Percentiles rank a stretch among this genome's conserved stretches.
phyloP scores from a whole-genome alignment of 2,329 filamentous ascomycete genomes.

The Fusarium euwallaceae region DNA sequence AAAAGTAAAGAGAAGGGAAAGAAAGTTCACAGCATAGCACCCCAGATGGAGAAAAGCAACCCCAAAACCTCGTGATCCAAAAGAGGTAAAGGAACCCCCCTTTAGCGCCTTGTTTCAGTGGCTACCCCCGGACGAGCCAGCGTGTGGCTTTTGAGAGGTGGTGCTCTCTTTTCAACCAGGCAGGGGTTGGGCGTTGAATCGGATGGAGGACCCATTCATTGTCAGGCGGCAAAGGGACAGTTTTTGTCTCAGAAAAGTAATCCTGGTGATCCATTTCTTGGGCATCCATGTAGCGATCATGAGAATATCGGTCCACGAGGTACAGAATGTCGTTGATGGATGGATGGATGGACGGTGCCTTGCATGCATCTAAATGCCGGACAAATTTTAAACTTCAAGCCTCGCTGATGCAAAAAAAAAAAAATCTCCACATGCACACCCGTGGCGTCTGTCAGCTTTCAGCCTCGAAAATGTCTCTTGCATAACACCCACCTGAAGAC shows the following conservation, averaged over 20 bases:
- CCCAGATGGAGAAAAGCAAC: neutral
- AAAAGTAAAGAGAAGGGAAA: neutral
- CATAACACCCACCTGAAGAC: neutral
- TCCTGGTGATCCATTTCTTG: neutral
- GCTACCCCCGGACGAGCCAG: conserved; percentile 22
- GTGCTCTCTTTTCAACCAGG: too few species aligned
- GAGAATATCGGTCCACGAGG: neutral
- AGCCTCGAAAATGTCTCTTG: neutral
- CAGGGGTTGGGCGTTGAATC: neutral
- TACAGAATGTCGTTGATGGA: too few species aligned
- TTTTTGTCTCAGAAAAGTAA: neutral
- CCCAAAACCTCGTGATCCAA: conserved; percentile 10
- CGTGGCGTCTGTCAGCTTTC: conserved; percentile 8
- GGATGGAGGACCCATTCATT: neutral
- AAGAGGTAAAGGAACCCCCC: conserved; percentile 21
- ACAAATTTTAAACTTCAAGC: conserved; percentile 7
- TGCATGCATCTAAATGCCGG: neutral
- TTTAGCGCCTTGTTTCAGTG: conserved; percentile 44
- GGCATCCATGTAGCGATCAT: conserved; percentile 11
- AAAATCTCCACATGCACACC: conserved; percentile 7
- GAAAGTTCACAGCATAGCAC: neutral
- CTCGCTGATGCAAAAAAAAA: conserved; percentile 1
- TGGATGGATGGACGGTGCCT: neutral
- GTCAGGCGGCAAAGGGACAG: conserved; percentile 14
- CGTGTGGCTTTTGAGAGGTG: conserved; percentile 33